Evolutionary conservation across 164 flowering plant species (phyloP).

Genomic region (Berberis thunbergii): DNA sequence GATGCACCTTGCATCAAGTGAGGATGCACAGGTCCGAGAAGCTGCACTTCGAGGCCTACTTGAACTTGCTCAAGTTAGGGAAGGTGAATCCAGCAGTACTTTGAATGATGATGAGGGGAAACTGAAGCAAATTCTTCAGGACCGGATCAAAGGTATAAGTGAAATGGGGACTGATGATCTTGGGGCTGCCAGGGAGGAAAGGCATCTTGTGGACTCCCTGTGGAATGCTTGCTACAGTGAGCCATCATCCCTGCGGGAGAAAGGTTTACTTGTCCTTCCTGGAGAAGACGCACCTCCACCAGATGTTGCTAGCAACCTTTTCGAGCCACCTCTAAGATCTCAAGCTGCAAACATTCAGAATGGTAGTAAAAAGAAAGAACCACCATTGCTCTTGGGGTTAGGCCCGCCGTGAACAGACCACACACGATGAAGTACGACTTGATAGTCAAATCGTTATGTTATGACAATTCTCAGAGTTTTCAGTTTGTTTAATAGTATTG

Average conservation of each 20-base stretch:
- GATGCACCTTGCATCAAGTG: constrained; percentile 81
- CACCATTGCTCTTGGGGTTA: constrained; percentile 46
- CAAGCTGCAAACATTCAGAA: constrained; percentile 35
- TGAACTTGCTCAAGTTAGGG: constrained; percentile 48
- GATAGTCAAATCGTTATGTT: too few species aligned
- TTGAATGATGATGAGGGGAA: constrained; percentile 40
- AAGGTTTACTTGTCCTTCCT: constrained; percentile 70
- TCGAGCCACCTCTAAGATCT: constrained; percentile 76
- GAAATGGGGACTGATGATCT: constrained; percentile 70
- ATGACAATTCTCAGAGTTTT: too few species aligned
- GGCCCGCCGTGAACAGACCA: constrained; percentile 20
- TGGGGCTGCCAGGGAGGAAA: constrained; percentile 79
- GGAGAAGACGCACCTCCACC: constrained; percentile 83
- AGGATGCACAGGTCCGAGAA: constrained; percentile 78
- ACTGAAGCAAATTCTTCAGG: constrained; percentile 63
- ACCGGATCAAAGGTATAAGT: constrained; percentile 59
- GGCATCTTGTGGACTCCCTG: constrained; percentile 77
- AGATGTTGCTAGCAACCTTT: constrained; percentile 70
- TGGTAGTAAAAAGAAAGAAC: constrained; percentile 34
- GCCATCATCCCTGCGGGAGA: constrained; percentile 72
- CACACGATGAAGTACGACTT: too few species aligned
- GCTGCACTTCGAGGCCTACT: constrained; percentile 79
- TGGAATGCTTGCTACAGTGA: constrained; percentile 74
- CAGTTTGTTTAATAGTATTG: too few species aligned
- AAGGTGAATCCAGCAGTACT: constrained; percentile 12